Conservation (phyloP, 108 stramenopile genomes). For the Nitzschia sp. region DNA sequence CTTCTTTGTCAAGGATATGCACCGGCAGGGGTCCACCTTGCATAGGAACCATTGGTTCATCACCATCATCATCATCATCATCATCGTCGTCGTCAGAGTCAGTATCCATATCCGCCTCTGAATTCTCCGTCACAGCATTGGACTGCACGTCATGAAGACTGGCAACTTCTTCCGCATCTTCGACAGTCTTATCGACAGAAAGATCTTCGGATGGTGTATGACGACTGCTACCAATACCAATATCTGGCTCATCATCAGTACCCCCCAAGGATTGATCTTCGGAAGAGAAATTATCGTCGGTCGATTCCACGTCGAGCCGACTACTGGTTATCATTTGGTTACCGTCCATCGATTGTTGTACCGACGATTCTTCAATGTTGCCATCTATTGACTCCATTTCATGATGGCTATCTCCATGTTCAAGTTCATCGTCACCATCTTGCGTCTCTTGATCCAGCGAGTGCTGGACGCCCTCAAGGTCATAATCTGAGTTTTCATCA, state of each 20-base stretch:
- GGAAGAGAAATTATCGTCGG: not conserved
- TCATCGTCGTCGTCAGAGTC: not conserved
- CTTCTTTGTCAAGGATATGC: not conserved
- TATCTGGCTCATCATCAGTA: not conserved
- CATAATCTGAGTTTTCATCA: not conserved
- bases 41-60: not conserved
- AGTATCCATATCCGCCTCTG: not conserved
- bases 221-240: not conserved
- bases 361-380: not conserved
- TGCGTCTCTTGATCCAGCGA: too few relatives aligned
- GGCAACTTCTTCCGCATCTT: not conserved
- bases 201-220: not conserved
- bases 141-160: not conserved
- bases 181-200: not conserved
- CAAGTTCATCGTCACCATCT: not conserved
- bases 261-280: not conserved
- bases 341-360: not conserved
- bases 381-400: not conserved
- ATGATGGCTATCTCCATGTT: not conserved
- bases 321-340: too few relatives aligned
- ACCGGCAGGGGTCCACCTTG: not conserved
- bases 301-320: too few relatives aligned
- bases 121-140: not conserved
- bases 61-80: not conserved
- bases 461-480: not conserved